Evolutionary conservation across 1,284 basidiomycete genomes (phyloP), one percentile per base, ranked within the genome.

Genomic region (Austroboletus olivaceoglutinosus): DNA sequence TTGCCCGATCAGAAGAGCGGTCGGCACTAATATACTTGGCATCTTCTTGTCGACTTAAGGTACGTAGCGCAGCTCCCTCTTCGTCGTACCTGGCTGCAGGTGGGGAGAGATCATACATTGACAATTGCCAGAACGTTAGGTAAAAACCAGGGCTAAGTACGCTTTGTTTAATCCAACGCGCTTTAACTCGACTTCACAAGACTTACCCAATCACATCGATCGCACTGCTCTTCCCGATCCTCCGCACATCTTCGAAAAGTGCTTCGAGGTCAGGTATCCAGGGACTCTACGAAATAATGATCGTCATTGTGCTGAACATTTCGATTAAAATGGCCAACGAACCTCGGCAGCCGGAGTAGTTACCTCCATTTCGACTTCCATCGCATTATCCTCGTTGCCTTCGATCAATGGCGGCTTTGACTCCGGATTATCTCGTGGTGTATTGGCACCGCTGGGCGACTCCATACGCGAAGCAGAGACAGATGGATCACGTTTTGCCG

Each of bases 61-160:
- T 69, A 22, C 79, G 74, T 27, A 91, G 64, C n/a, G 74, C 72
- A 23, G 76, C 71, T 31, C 76, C 75, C 64, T 88, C 84, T 58
- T 89, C 87, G 41, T 88, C 82, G 51, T 91, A 91, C 58, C 77
- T 81, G 9, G 77, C 59, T 8, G 74, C 73, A 0, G 89, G 92
- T 25, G 89, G 86, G 1, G 81, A 73, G 39, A 98, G 78, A 67
- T 98, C 95, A 59, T 92, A 91, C 23, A 88, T 87, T 1, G 90
- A 89, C 48, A 98, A 69, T 66, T 96, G 93, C 95, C 95, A 98
- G 72, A 97, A 98, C 0, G 93, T 93, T 38, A 91, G 73, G 60
- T 93, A 95, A 72, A 98, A 98, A 2, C 85, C 88, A 30, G 91
- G 85, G 6, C 93, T 94, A 29, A 34, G 52, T 38, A 18, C 53